These are phyloP conservation scores for Cladosporium sp. DNA, from an alignment of 2,329 filamentous ascomycete species.

Conservation along the genomic window DNA sequence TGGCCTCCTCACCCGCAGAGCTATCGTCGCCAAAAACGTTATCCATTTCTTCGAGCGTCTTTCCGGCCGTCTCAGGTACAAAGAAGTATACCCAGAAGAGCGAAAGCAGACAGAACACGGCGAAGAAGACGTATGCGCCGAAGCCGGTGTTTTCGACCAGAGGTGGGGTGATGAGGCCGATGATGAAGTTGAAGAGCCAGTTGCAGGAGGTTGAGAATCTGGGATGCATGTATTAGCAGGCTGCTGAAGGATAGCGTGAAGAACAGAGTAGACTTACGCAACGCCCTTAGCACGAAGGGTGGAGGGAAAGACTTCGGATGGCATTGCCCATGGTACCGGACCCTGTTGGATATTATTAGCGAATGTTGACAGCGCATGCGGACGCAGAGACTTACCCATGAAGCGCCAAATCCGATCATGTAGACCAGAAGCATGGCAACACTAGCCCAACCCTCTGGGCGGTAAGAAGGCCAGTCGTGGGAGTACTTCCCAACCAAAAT, in stretches of 20 bases:
- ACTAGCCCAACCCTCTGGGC: constrained; percentile 46
- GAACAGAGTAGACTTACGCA: constrained; percentile 37
- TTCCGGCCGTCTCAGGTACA: constrained; percentile 49
- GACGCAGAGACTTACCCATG: background rate
- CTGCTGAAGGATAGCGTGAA: background rate
- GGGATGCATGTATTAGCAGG: background rate
- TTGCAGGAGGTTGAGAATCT: constrained; percentile 60
- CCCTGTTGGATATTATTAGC: constrained; percentile 3
- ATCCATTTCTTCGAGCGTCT: constrained; percentile 19
- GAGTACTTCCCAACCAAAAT: constrained; percentile 56
- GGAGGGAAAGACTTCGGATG: constrained; percentile 55
- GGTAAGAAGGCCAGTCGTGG: constrained; percentile 45
- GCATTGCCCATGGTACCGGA: constrained; percentile 20
- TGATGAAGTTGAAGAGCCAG: constrained; percentile 66
- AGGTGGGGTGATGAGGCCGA: constrained; percentile 39
- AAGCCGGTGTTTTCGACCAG: constrained; percentile 53
- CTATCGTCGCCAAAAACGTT: constrained; percentile 35
- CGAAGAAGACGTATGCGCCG: constrained; percentile 63
- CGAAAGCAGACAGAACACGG: constrained; percentile 53
- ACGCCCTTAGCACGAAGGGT: constrained; percentile 65
- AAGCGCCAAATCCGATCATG: constrained; percentile 48
- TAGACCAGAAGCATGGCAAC: constrained; percentile 33
- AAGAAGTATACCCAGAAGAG: constrained; percentile 55
- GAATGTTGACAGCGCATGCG: background rate
- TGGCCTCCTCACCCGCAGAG: constrained; percentile 28